Evolutionary conservation across 2,329 filamentous ascomycete genomes (phyloP).

Genomic region (Herpotrichia juniperi): DNA sequence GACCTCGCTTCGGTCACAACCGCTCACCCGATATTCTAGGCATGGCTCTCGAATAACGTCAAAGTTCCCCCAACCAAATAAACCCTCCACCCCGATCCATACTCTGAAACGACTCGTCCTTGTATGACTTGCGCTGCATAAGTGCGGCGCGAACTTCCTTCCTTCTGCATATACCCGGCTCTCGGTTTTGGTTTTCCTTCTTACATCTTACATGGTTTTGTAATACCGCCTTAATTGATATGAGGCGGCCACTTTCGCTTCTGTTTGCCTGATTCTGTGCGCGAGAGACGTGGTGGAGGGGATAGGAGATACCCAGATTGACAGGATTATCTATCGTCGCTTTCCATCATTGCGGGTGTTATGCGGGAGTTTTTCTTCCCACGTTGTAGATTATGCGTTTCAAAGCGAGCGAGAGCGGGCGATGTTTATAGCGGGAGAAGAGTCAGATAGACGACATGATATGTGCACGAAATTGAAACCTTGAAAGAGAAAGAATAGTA

Average conservation of each 20-base stretch:
- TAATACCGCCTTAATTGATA: conserved; percentile 18
- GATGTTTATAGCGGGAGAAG: background rate
- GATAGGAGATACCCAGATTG: conserved; percentile 6
- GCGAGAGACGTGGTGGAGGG: background rate
- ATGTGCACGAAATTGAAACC: conserved; percentile 4
- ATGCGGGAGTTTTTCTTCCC: background rate
- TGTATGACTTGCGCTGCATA: conserved; percentile 43
- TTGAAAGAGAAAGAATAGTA: background rate
- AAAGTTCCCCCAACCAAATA: conserved; percentile 51
- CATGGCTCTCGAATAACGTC: conserved; percentile 59
- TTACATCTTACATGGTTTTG: conserved; percentile 28
- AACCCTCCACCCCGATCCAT: conserved; percentile 9
- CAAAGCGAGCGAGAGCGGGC: background rate
- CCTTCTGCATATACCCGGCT: conserved; percentile 48
- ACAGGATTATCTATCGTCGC: background rate
- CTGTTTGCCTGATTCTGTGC: conserved; percentile 1
- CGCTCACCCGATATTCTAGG: conserved; percentile 29
- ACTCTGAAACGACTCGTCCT: conserved; percentile 3
- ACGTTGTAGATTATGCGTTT: background rate
- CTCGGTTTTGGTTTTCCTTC: conserved; percentile 23
- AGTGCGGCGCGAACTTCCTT: conserved; percentile 19
- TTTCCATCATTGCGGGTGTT: background rate
- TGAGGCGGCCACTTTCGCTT: background rate
- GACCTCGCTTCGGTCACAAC: background rate
- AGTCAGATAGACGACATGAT: conserved; percentile 10